Conservation (phyloP, 2,329 filamentous ascomycete genomes). For the Neonectria ditissima region DNA sequence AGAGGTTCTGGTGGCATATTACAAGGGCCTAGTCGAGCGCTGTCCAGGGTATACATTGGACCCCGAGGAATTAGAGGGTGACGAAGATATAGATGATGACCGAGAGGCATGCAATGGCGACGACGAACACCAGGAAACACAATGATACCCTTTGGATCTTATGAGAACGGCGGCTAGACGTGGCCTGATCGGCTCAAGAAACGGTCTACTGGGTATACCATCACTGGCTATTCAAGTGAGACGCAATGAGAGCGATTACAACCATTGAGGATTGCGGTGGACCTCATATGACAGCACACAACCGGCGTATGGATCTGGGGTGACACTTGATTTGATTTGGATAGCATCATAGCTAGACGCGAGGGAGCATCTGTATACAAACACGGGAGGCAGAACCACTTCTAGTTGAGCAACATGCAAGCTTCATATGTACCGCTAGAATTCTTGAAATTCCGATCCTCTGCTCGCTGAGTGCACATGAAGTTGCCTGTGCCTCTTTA, state of each 20-base stretch:
- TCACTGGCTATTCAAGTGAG: conserved; percentile 13
- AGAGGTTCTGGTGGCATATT: conserved; percentile 93
- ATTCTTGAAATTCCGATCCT: neutral
- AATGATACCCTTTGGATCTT: conserved; percentile 15
- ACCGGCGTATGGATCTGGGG: conserved; percentile 40
- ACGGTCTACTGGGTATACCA: conserved; percentile 1
- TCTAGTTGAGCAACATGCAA: conserved; percentile 24
- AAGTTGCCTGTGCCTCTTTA: neutral
- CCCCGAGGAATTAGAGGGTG: conserved; percentile 49
- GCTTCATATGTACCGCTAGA: conserved; percentile 9
- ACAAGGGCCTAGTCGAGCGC: conserved; percentile 82
- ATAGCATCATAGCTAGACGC: conserved; percentile 36
- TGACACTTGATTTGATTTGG: conserved; percentile 29
- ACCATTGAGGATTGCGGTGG: conserved; percentile 27
- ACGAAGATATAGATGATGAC: conserved; percentile 45
- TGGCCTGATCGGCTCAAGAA: conserved; percentile 10
- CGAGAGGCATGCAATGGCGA: conserved; percentile 23
- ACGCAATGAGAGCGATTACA: conserved; percentile 21
- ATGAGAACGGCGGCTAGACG: conserved; percentile 12
- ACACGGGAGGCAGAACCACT: conserved; percentile 23
- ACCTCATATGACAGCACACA: conserved; percentile 39
- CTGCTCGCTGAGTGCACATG: neutral
- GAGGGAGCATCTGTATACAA: conserved; percentile 36
- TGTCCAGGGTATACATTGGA: conserved; percentile 68
- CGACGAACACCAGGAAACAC: conserved; percentile 12